Conservation (phyloP, 2,329 filamentous ascomycete species). For the Penicillium sp. region DNA sequence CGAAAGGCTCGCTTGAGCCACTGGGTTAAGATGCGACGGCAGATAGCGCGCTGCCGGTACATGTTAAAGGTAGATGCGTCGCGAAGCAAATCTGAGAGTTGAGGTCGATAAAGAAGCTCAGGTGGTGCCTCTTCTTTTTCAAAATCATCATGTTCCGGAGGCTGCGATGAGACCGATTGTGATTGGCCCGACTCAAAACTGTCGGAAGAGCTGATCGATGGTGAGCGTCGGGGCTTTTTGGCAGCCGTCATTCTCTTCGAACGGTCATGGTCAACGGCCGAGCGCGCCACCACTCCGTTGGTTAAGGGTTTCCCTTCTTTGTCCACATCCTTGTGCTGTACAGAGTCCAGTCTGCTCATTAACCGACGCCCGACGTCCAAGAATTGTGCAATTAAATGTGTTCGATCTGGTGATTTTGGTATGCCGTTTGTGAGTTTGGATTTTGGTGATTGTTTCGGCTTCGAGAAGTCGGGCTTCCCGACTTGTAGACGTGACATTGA, state of each 20-base stretch:
- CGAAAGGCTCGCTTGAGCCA: conserved; percentile 48
- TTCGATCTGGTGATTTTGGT: conserved; percentile 30
- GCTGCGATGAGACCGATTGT: conserved; percentile 18
- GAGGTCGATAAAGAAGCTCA: conserved; percentile 46
- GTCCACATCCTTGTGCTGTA: conserved; percentile 17
- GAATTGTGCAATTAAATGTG: conserved; percentile 38
- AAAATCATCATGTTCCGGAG: conserved; percentile 23
- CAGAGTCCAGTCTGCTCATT: conserved; percentile 31
- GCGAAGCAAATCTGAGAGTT: conserved; percentile 48
- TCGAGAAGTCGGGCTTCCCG: conserved; percentile 35
- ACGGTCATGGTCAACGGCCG: conserved; percentile 29
- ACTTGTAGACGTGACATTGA: conserved; percentile 42
- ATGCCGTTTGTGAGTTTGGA: conserved; percentile 9
- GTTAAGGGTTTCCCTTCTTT: conserved; percentile 14
- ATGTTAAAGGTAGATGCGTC: conserved; percentile 49
- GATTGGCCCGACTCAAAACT: conserved; percentile 23
- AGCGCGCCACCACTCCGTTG: conserved; percentile 27
- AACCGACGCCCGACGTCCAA: conserved; percentile 37
- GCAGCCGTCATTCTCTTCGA: conserved; percentile 27
- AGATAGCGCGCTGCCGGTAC: conserved; percentile 39
- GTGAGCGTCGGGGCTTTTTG: conserved; percentile 14
- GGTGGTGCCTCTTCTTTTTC: conserved; percentile 29
- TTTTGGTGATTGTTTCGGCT: conserved; percentile 19
- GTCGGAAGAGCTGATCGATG: conserved; percentile 20
- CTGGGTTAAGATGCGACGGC: conserved; percentile 40